Base-by-base conservation (phyloP, 1,284 basidiomycete species). In the Ganoderma meredithae region DNA sequence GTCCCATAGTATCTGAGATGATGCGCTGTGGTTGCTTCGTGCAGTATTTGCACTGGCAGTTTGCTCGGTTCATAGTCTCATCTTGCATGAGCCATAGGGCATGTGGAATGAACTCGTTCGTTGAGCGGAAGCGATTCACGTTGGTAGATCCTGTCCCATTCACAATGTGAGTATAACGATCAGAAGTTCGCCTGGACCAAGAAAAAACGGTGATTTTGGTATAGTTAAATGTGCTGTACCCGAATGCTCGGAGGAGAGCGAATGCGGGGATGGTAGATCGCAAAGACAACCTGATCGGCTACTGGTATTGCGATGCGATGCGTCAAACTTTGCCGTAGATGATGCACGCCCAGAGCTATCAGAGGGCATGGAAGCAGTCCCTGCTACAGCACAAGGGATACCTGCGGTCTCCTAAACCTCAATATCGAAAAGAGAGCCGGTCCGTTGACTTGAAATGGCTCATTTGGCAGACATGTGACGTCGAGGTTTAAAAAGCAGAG, bases 31-130 rank as follows among this genome's bases (percentile, higher is more conserved):
- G 81, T 71, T 86, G 86, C 72, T 88, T 89, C 49, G 86, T 81
- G 77, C 93, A 95, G 76, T 95, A 95, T 77, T 94, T 94, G 83
- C 94, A 95, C 33, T 81, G 78, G 75, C 94, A 95, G 44, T 85
- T 85, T 0, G 77, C 71, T 27, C 81, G 79, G 72, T 86, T 79
- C 70, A 84, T 74, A 1, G 81, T 83, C 0, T 81, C 76, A 70
- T 92, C 88, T 4, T 82, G 81, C 77, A 90, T 83, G 1, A 95
- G 84, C 94, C 94, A 95, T 68, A 88, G 81, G 1, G 92, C 91
- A 75, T 95, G 94, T 4, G 92, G 92, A 55, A 91, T 85, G 75
- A 95, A 93, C 76, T 95, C 94, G 64, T 90, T 90, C 12, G 88
- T 82, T 4, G 93, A 95, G 52, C 94, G 90, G 78, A 94, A 95